phyloP scores from a whole-genome alignment of 2,329 filamentous ascomycete genomes.

The Chaetomium sp. region DNA sequence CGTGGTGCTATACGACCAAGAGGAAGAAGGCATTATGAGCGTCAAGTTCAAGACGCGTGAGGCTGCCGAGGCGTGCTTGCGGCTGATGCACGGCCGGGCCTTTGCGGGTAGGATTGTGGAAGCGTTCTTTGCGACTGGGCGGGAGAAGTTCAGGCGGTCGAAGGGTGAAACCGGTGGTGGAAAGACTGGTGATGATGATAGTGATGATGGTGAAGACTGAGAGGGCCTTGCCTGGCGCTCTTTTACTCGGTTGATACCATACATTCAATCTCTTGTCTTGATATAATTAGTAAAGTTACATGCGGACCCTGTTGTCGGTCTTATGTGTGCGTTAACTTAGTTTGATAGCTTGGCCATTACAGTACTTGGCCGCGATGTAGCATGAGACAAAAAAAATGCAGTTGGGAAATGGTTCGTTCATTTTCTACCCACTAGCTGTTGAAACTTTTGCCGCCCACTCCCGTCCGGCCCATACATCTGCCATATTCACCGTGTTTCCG shows the following conservation, averaged over 20 bases:
- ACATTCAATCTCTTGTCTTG: too few relatives aligned
- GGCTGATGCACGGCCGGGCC: conserved; percentile 70
- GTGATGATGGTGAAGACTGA: conserved; percentile 2
- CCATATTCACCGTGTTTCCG: background rate
- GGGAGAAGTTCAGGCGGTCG: conserved; percentile 66
- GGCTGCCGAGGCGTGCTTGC: conserved; percentile 65
- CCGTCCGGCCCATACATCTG: conserved; percentile 1
- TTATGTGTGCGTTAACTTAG: too few relatives aligned
- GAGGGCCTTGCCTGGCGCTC: too few relatives aligned
- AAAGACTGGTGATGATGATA: conserved; percentile 14
- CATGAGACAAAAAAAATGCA: background rate
- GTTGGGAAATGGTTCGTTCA: background rate
- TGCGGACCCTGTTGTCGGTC: too few relatives aligned
- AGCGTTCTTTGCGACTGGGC: conserved; percentile 64
- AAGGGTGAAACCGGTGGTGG: conserved; percentile 46
- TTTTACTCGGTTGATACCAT: too few relatives aligned
- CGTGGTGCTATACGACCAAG: conserved; percentile 82
- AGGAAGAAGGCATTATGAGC: conserved; percentile 75
- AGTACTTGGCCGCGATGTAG: background rate
- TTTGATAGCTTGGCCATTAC: too few relatives aligned
- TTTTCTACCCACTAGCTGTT: conserved; percentile 17
- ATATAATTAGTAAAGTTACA: too few relatives aligned
- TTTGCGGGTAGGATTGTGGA: conserved; percentile 68
- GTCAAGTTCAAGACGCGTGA: conserved; percentile 71
- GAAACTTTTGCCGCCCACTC: conserved; percentile 16